These are phyloP conservation scores for Chrysanthemum lavandulifolium DNA, from an alignment of 129 eudicot genomes.

Conservation along the genomic window DNA sequence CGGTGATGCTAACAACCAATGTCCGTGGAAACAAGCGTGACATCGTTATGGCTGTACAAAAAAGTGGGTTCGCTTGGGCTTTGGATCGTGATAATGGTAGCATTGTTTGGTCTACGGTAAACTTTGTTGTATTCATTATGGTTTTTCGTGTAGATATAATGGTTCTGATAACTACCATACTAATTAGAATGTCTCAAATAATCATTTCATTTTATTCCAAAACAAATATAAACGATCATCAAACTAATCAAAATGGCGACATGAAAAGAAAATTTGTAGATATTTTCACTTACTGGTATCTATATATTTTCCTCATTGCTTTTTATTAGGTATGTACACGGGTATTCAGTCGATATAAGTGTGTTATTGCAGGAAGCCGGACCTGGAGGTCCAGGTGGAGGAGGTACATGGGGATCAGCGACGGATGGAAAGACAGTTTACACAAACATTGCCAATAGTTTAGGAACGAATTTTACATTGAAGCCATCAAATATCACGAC, in stretches of 20 bases:
- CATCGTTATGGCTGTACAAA: conserved; percentile 69
- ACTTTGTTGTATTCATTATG: background rate
- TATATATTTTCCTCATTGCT: too few species aligned
- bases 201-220: too few species aligned
- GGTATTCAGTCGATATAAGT: background rate
- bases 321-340: too few species aligned
- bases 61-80: conserved; percentile 86
- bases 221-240: too few species aligned
- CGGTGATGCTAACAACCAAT: conserved; percentile 53
- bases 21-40: conserved; percentile 37
- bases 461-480: conserved; percentile 38
- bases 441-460: conserved; percentile 60
- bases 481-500: conserved; percentile 52
- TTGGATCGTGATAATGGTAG: conserved; percentile 66
- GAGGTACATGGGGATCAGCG: conserved; percentile 78
- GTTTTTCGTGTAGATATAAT: background rate
- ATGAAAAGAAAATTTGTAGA: background rate
- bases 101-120: conserved; percentile 66
- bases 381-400: conserved; percentile 62
- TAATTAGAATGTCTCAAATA: too few species aligned
- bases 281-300: too few species aligned
- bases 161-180: background rate
- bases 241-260: background rate
- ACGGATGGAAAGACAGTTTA: conserved; percentile 55
- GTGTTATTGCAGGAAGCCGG: conserved; percentile 53